These are phyloP conservation scores for Scheffersomyces parashehatae DNA, from an alignment of 1,139 yeast species.

Conservation along the genomic window DNA sequence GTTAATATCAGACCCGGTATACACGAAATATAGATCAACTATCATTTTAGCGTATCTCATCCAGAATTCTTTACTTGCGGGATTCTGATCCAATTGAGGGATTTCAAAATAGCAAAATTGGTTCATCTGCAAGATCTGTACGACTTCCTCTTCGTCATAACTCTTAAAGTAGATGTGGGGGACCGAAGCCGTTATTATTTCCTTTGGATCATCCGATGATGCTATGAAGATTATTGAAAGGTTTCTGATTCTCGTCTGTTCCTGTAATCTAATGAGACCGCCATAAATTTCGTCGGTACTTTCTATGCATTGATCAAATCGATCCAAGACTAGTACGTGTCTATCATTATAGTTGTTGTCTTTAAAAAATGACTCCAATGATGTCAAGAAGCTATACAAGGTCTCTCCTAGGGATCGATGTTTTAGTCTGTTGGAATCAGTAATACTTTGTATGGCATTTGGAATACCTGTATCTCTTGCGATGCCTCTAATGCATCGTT, in stretches of 20 bases:
- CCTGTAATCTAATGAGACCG: constrained; percentile 51
- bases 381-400: constrained; percentile 45
- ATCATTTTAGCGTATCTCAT: constrained; percentile 47
- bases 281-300: constrained; percentile 43
- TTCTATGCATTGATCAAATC: constrained; percentile 58
- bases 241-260: constrained; percentile 34
- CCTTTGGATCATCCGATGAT: constrained; percentile 47
- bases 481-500: constrained; percentile 33
- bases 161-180: constrained; percentile 53
- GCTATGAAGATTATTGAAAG: constrained; percentile 33
- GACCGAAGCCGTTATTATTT: constrained; percentile 44
- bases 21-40: constrained; percentile 53
- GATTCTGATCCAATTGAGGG: constrained; percentile 14
- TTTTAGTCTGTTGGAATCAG: constrained; percentile 5
- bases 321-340: constrained; percentile 61
- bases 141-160: constrained; percentile 44
- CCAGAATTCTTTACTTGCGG: constrained; percentile 41
- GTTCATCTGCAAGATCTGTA: constrained; percentile 32
- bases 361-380: constrained; percentile 38
- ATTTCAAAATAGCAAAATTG: constrained; percentile 27
- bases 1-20: constrained; percentile 54
- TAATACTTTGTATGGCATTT: constrained; percentile 2
- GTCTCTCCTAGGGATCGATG: constrained; percentile 36
- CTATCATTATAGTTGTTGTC: constrained; percentile 31
- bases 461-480: constrained; percentile 27